phyloP scores from a whole-genome alignment of 192 early-diverging fungal genomes.

The Dissophora ornata region DNA sequence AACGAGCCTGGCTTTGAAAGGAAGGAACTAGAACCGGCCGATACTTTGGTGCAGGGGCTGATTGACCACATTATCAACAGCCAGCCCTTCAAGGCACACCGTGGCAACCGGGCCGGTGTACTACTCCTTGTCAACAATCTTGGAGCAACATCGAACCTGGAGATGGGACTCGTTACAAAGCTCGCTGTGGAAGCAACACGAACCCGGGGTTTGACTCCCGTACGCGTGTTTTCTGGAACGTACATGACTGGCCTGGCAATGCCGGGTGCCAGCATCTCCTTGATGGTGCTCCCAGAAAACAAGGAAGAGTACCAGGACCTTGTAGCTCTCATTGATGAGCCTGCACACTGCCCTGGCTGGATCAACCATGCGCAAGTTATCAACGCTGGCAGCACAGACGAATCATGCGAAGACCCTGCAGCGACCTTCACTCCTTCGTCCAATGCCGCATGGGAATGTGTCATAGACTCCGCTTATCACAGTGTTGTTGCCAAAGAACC shows the following conservation, averaged over 20 bases:
- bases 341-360: slow-evolving; percentile 74
- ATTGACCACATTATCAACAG: slow-evolving; percentile 59
- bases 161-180: slow-evolving; percentile 76
- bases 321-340: slow-evolving; percentile 65
- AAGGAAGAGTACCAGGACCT: slow-evolving; percentile 40
- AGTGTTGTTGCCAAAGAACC: slow-evolving; percentile 63
- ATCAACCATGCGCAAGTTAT: slow-evolving; percentile 55
- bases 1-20: slow-evolving; percentile 82
- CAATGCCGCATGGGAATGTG: slow-evolving; percentile 60
- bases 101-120: slow-evolving; percentile 55
- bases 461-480: slow-evolving; percentile 57
- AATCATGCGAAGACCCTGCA: slow-evolving; percentile 32
- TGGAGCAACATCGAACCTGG: slow-evolving; percentile 79
- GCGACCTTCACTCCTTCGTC: slow-evolving; percentile 48
- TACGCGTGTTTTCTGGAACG: slow-evolving; percentile 74
- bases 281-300: slow-evolving; percentile 69
- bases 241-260: slow-evolving; percentile 88
- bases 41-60: slow-evolving; percentile 63
- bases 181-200: slow-evolving; percentile 67
- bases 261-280: slow-evolving; percentile 79
- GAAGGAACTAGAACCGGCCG: slow-evolving; percentile 59
- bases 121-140: slow-evolving; percentile 88
- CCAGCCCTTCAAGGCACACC: slow-evolving; percentile 53
- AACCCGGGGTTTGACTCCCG: slow-evolving; percentile 45
- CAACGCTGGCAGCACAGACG: slow-evolving; percentile 60